phyloP scores from a whole-genome alignment of 768 basidiomycete genomes.

The Pleurotus platypus region DNA sequence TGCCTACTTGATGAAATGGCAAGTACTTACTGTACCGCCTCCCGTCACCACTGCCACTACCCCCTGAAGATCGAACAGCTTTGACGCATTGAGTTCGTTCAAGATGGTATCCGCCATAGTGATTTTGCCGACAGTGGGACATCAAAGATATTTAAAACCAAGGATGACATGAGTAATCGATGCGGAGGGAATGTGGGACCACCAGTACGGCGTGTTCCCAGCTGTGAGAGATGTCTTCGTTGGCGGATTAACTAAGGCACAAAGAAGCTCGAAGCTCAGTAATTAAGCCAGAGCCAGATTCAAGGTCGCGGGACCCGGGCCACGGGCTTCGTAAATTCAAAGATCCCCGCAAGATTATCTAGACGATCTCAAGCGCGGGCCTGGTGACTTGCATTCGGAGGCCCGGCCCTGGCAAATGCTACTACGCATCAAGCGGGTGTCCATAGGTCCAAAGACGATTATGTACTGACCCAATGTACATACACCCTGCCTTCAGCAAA shows the following conservation, averaged over 20 bases:
- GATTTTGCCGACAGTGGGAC: neutral
- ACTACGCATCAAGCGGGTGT: no score
- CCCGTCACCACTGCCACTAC: conserved; percentile 45
- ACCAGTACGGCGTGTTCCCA: neutral
- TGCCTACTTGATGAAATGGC: neutral
- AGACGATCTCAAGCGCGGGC: no score
- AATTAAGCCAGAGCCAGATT: no score
- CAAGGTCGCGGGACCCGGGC: no score
- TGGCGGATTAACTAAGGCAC: neutral
- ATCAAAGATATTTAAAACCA: no score
- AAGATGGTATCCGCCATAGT: conserved; percentile 24
- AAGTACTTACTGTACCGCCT: conserved; percentile 33
- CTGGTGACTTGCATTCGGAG: no score
- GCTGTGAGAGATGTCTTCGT: neutral
- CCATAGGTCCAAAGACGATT: no score
- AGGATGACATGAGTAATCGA: neutral
- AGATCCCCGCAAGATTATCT: no score
- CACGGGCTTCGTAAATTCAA: no score
- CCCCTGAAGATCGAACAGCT: conserved; percentile 39
- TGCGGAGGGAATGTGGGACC: neutral
- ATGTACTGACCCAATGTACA: no score
- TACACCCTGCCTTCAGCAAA: no score
- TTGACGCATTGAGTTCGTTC: conserved; percentile 28
- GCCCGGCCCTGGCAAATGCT: no score
- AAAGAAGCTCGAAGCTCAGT: neutral